Conservation (phyloP, 2,329 filamentous ascomycete genomes). For the Aspergillus calidoustus region DNA sequence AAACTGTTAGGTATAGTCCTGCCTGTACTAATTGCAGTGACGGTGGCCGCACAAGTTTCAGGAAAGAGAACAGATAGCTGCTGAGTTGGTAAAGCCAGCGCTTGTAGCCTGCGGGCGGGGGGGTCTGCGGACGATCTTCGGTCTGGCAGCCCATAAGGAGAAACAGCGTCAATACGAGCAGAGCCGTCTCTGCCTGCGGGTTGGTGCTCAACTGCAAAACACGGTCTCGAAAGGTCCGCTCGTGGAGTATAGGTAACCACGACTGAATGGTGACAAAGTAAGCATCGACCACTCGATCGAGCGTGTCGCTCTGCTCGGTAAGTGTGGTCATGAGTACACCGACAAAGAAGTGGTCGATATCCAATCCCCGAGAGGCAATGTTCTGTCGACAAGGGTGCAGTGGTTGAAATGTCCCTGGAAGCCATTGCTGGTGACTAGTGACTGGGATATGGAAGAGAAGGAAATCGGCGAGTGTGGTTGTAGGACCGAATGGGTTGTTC, state of each 20-base stretch:
- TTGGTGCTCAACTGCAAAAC: background rate
- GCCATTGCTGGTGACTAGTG: background rate
- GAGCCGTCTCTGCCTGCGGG: background rate
- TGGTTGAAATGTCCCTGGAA: constrained; percentile 4
- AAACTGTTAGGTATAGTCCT: constrained; percentile 4
- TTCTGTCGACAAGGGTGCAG: background rate
- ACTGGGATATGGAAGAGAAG: constrained; percentile 8
- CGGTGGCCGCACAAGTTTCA: background rate
- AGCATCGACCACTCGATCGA: background rate
- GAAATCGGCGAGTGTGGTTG: background rate
- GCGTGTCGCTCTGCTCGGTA: background rate
- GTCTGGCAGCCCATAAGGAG: background rate
- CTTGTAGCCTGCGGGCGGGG: background rate
- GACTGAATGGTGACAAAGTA: constrained; percentile 15
- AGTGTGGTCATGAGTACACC: background rate
- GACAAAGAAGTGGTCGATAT: constrained; percentile 5
- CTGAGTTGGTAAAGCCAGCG: background rate
- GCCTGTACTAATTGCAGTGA: constrained; percentile 10
- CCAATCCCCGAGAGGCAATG: background rate
- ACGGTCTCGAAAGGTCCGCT: constrained; percentile 3
- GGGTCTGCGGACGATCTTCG: background rate
- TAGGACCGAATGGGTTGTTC: too few species aligned
- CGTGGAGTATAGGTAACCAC: constrained; percentile 9
- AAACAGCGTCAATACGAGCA: background rate
- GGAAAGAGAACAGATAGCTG: constrained; percentile 10